Conservation (phyloP, 2,329 filamentous ascomycete species). For the Stemphylium beticola region DNA sequence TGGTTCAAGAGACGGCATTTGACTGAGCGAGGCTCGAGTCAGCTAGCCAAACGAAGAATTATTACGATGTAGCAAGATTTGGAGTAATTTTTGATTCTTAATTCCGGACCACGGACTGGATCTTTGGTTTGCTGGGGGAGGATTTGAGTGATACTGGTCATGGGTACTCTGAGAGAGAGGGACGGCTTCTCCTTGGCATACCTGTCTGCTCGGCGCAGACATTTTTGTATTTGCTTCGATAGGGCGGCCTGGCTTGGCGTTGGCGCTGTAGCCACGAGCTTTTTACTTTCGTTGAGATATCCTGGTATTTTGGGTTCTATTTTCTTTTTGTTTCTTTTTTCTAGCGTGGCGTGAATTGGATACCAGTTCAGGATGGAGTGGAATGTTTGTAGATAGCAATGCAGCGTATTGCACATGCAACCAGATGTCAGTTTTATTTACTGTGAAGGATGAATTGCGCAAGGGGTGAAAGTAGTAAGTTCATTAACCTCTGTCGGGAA, state of each 20-base stretch:
- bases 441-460: no score
- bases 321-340: not conserved
- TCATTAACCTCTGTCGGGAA: no score
- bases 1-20: slow-evolving; percentile 41
- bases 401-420: not conserved
- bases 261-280: not conserved
- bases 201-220: slow-evolving; percentile 24
- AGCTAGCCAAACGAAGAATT: slow-evolving; percentile 11
- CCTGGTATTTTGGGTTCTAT: slow-evolving; percentile 5
- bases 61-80: slow-evolving; percentile 19
- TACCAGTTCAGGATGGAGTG: not conserved
- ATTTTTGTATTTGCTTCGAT: slow-evolving; percentile 5
- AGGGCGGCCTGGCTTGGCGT: not conserved
- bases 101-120: slow-evolving; percentile 36
- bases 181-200: slow-evolving; percentile 22
- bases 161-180: not conserved
- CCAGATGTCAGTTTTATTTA: no score
- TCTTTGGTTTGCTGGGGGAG: slow-evolving; percentile 19
- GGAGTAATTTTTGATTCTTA: slow-evolving; percentile 42
- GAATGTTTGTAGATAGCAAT: not conserved
- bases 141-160: not conserved
- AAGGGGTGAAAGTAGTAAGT: no score
- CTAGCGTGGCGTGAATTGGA: not conserved
- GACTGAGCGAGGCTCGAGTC: slow-evolving; percentile 24
- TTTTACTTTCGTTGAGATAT: slow-evolving; percentile 13